These are phyloP conservation scores for Leucoagaricus sp. DNA, from an alignment of 1,284 basidiomycete species.

Conservation along the genomic window DNA sequence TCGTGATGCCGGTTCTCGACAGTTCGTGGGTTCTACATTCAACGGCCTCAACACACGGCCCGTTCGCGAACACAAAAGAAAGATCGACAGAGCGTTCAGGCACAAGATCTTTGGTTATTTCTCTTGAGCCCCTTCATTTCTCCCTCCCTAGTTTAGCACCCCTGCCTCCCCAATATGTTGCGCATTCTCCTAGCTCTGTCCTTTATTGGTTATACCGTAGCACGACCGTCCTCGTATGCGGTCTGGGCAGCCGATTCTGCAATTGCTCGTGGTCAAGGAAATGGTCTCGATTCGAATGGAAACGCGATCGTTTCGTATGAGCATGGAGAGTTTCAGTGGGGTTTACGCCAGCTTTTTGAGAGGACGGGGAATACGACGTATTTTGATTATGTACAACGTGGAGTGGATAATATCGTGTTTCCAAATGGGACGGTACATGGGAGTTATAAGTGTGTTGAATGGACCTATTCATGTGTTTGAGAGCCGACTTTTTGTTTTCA, in stretches of 20 bases:
- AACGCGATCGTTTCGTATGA: slow-evolving; percentile 40
- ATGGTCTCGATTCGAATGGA: slow-evolving; percentile 37
- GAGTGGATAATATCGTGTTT: slow-evolving; percentile 39
- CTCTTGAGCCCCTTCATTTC: too few relatives aligned
- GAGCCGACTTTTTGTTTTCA: slow-evolving; percentile 13
- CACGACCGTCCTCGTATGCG: slow-evolving; percentile 38
- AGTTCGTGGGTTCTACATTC: not conserved
- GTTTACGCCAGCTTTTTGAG: slow-evolving; percentile 39
- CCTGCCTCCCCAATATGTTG: too few relatives aligned
- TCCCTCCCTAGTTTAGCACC: too few relatives aligned
- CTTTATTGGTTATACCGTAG: not conserved
- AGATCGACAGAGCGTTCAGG: too few relatives aligned
- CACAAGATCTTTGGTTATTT: too few relatives aligned
- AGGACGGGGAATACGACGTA: slow-evolving; percentile 41
- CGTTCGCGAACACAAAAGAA: not conserved
- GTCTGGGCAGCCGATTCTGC: slow-evolving; percentile 47
- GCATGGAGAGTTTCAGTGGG: slow-evolving; percentile 46
- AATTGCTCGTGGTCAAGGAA: slow-evolving; percentile 44
- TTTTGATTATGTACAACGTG: slow-evolving; percentile 40
- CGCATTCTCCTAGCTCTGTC: not conserved
- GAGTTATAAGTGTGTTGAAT: slow-evolving; percentile 34
- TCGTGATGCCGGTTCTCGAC: not conserved
- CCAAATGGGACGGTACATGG: slow-evolving; percentile 40
- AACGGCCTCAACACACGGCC: not conserved
- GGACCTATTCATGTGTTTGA: not conserved